Conservation (phyloP, 805 yeast genomes). For the Ogataea ramenticola region DNA sequence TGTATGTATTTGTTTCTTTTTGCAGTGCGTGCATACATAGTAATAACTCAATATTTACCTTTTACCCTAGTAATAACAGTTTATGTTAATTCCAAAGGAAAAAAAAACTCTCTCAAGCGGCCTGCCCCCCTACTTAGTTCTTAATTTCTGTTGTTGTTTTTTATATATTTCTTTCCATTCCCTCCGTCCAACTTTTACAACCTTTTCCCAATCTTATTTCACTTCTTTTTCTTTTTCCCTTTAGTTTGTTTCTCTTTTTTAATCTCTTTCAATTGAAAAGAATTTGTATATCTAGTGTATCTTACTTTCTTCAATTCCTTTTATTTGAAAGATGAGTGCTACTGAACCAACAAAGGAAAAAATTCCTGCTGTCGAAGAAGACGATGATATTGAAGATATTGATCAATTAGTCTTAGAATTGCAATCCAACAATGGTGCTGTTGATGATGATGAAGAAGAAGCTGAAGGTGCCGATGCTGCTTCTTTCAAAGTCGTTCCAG, state of each 20-base stretch:
- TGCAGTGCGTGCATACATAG: not conserved
- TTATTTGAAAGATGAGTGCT: conserved; percentile 8
- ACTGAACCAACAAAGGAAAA: conserved; percentile 20
- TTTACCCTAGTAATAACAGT: too few species aligned
- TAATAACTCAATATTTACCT: not conserved
- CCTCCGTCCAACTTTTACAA: not conserved
- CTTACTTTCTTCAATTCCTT: not conserved
- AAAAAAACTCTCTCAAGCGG: not conserved
- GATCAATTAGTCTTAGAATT: conserved; percentile 72
- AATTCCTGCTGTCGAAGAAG: conserved; percentile 39
- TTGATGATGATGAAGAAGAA: conserved; percentile 43
- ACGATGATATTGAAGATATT: conserved; percentile 55
- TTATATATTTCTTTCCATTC: not conserved
- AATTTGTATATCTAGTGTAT: not conserved
- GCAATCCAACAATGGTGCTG: conserved; percentile 58
- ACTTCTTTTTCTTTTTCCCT: not conserved
- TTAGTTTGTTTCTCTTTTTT: not conserved
- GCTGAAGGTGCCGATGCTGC: conserved; percentile 46
- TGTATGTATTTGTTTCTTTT: not conserved
- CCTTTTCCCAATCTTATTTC: not conserved
- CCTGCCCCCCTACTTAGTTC: not conserved
- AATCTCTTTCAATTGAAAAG: not conserved
- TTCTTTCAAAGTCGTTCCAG: conserved; percentile 75
- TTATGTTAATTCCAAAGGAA: too few species aligned
- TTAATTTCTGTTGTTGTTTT: not conserved